Conservation (phyloP, 495 filamentous ascomycete species). For the Neurospora sublineolata region DNA sequence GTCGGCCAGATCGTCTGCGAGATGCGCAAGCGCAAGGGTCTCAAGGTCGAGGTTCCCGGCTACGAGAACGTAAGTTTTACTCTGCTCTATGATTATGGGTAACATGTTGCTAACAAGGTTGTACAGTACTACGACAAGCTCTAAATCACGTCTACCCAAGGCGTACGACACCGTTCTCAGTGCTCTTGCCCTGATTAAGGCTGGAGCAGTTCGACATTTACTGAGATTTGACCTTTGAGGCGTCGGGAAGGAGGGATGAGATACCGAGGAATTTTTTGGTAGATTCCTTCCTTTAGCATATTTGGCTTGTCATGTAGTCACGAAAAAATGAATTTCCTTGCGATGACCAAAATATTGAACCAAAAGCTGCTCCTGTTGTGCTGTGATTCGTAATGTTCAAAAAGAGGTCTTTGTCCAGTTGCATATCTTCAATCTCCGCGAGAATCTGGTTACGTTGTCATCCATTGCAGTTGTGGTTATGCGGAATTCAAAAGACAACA, state of each 20-base stretch:
- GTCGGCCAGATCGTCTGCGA: conserved; percentile 72
- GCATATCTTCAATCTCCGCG: not conserved
- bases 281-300: not conserved
- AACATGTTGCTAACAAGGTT: conserved; percentile 38
- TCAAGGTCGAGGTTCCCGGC: conserved; percentile 87
- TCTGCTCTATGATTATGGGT: not conserved
- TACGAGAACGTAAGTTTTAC: conserved; percentile 76
- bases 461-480: not conserved
- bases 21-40: conserved; percentile 98
- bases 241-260: not conserved
- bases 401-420: not conserved
- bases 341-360: not conserved
- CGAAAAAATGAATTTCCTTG: not conserved
- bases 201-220: conserved; percentile 2
- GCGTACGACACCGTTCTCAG: conserved; percentile 28
- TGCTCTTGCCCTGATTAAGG: conserved; percentile 20
- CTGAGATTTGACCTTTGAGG: conserved; percentile 5
- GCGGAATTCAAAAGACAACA: not conserved
- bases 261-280: not conserved
- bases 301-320: not conserved
- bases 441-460: not conserved
- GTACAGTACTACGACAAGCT: conserved; percentile 97
- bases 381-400: not conserved
- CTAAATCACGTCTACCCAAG: conserved; percentile 42
- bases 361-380: not conserved